These are phyloP conservation scores for Tetrahymena elliotti DNA, from an alignment of 73 alveolate species.

Conservation along the genomic window DNA sequence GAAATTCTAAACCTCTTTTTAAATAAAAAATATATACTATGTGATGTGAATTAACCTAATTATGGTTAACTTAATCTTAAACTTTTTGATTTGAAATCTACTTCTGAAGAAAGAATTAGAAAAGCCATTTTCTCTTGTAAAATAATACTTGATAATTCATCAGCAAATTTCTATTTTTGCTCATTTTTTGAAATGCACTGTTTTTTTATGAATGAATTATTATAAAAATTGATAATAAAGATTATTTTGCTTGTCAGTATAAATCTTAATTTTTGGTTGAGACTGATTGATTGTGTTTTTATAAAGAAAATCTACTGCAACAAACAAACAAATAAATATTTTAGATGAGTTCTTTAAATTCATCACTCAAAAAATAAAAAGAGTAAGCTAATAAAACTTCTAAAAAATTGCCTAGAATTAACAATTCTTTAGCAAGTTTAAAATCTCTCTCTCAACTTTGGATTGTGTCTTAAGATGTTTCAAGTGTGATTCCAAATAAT, in stretches of 20 bases:
- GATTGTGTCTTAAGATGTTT: not conserved
- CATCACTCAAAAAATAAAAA: not conserved
- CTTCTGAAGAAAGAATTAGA: too few relatives aligned
- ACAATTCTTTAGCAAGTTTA: not conserved
- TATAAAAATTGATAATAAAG: not conserved
- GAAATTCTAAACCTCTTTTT: too few relatives aligned
- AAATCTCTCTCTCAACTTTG: not conserved
- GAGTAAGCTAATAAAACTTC: not conserved
- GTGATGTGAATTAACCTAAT: too few relatives aligned
- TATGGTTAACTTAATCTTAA: too few relatives aligned
- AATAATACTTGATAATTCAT: not conserved
- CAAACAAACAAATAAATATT: not conserved
- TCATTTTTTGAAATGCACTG: not conserved
- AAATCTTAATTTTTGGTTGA: not conserved
- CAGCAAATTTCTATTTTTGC: not conserved
- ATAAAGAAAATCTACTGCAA: not conserved
- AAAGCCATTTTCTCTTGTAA: too few relatives aligned
- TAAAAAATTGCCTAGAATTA: not conserved
- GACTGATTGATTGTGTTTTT: not conserved
- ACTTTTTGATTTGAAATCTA: too few relatives aligned
- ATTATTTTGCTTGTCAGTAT: not conserved
- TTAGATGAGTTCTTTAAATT: not conserved
- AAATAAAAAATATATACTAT: too few relatives aligned
- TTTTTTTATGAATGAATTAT: not conserved
- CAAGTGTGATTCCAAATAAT: not conserved